Evolutionary conservation across 2,329 filamentous ascomycete genomes (phyloP).

Genomic region (Colletotrichum liaoningense): DNA sequence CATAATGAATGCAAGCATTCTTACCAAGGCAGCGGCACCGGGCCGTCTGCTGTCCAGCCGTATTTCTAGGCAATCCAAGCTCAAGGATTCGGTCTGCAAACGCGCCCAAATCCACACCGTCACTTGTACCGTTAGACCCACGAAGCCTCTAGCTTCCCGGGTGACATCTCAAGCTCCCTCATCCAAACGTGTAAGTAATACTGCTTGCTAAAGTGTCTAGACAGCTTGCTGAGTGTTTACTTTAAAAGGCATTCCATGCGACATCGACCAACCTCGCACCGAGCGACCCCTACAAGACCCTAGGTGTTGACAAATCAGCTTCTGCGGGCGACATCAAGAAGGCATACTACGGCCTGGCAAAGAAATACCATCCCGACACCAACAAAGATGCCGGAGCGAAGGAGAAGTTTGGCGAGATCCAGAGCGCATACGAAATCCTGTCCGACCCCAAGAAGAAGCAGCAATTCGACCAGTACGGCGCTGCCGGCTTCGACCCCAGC

Average conservation of each 20-base stretch:
- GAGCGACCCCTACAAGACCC: conserved; percentile 86
- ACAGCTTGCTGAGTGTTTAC: conserved; percentile 11
- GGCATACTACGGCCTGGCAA: conserved; percentile 96
- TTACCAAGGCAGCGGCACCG: conserved; percentile 59
- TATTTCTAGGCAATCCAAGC: conserved; percentile 51
- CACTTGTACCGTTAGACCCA: conserved; percentile 29
- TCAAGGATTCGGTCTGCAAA: conserved; percentile 54
- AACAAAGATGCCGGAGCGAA: conserved; percentile 96
- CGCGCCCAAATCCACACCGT: conserved; percentile 39
- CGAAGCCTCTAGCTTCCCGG: conserved; percentile 38
- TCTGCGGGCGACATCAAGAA: conserved; percentile 93
- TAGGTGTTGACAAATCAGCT: conserved; percentile 87
- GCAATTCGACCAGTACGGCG: conserved; percentile 90
- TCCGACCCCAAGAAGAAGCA: conserved; percentile 94
- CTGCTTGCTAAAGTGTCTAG: not conserved
- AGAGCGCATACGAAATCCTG: conserved; percentile 92
- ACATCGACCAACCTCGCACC: conserved; percentile 62
- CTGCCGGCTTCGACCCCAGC: conserved; percentile 86
- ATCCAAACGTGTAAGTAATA: conserved; percentile 37
- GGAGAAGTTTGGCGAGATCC: conserved; percentile 93
- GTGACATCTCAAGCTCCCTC: conserved; percentile 42
- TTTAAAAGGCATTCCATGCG: conserved; percentile 67
- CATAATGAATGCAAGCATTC: conserved; percentile 60
- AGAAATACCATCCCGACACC: conserved; percentile 97
- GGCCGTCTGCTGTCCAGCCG: conserved; percentile 54